These are phyloP conservation scores for Metschnikowia hibisci DNA, from an alignment of 805 yeast species.

Conservation along the genomic window DNA sequence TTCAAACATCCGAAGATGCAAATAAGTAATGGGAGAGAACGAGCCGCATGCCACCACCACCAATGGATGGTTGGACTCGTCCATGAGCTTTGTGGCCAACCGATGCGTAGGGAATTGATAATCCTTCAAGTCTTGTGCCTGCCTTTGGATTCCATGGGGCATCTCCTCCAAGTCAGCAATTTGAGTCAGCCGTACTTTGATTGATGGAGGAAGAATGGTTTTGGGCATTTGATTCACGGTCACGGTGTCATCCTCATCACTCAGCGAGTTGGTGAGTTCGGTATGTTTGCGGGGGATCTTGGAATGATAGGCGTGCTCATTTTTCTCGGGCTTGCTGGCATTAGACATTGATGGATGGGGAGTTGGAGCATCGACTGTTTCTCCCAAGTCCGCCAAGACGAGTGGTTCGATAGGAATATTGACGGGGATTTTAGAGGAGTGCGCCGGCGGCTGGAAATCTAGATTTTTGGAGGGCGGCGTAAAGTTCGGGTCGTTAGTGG, in stretches of 20 bases:
- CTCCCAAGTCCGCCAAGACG: constrained; percentile 63
- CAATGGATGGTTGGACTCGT: constrained; percentile 77
- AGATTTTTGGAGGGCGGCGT: constrained; percentile 75
- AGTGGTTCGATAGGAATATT: constrained; percentile 74
- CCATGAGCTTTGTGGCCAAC: constrained; percentile 62
- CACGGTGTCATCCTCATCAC: constrained; percentile 31
- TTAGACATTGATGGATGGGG: constrained; percentile 41
- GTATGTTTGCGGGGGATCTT: constrained; percentile 55
- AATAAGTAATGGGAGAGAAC: constrained; percentile 90
- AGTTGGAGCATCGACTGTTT: constrained; percentile 70
- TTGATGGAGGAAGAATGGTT: constrained; percentile 38
- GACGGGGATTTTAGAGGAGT: constrained; percentile 65
- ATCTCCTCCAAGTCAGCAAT: constrained; percentile 96
- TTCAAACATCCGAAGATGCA: constrained; percentile 95
- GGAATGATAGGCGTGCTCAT: constrained; percentile 24
- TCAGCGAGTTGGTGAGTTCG: constrained; percentile 46
- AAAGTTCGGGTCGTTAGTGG: constrained; percentile 86
- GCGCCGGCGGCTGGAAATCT: constrained; percentile 59
- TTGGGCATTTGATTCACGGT: constrained; percentile 3
- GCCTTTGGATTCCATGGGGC: constrained; percentile 89
- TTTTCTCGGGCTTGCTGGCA: constrained; percentile 8
- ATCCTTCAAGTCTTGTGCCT: constrained; percentile 63
- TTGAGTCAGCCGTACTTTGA: constrained; percentile 51
- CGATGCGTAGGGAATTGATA: constrained; percentile 89
- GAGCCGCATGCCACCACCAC: constrained; percentile 98